A percentile compares a stretch with the other conserved stretches of the same genome.
Evolutionary conservation across 345 rosid species (phyloP).

Genomic region (Eutrema japonicum): DNA sequence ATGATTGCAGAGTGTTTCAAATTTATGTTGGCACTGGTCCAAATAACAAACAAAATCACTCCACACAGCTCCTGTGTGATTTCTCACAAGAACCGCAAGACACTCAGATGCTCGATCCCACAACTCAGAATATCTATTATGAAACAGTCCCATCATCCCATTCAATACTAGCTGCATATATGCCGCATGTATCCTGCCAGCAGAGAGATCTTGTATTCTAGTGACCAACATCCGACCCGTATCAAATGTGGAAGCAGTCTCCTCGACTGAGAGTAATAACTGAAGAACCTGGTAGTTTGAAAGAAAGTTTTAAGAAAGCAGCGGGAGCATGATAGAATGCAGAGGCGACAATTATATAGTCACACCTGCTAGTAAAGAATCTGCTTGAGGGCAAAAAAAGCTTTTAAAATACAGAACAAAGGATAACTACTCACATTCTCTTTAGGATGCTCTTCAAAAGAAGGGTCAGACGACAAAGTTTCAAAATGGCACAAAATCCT

Average conservation of each 20-base stretch:
- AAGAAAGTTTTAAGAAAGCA: slow-evolving; percentile 19
- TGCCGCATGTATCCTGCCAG: slow-evolving; percentile 65
- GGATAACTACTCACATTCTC: slow-evolving; percentile 55
- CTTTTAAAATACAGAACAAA: slow-evolving; percentile 24
- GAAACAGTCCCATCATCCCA: slow-evolving; percentile 75
- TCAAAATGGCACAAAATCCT: slow-evolving; percentile 79
- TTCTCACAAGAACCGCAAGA: slow-evolving; percentile 64
- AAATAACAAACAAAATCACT: slow-evolving; percentile 60
- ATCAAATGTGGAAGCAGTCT: slow-evolving; percentile 63
- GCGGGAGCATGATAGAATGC: slow-evolving; percentile 6
- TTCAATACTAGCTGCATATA: slow-evolving; percentile 65
- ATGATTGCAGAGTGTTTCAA: slow-evolving; percentile 46
- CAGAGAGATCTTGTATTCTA: slow-evolving; percentile 62
- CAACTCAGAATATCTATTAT: slow-evolving; percentile 64
- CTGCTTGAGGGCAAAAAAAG: neutral
- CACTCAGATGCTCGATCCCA: slow-evolving; percentile 82
- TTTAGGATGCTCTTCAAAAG: slow-evolving; percentile 48
- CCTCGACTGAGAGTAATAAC: slow-evolving; percentile 65
- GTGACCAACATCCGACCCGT: slow-evolving; percentile 67
- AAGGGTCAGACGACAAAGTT: slow-evolving; percentile 42
- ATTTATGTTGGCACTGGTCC: slow-evolving; percentile 51
- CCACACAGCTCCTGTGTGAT: slow-evolving; percentile 63
- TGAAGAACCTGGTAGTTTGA: slow-evolving; percentile 67
- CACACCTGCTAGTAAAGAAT: slow-evolving; percentile 27
- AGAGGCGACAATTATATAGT: slow-evolving; percentile 18